Evolutionary conservation across 257 asterid species (phyloP), one percentile per base, ranked within the genome.

Genomic region (Cinchona pubescens): DNA sequence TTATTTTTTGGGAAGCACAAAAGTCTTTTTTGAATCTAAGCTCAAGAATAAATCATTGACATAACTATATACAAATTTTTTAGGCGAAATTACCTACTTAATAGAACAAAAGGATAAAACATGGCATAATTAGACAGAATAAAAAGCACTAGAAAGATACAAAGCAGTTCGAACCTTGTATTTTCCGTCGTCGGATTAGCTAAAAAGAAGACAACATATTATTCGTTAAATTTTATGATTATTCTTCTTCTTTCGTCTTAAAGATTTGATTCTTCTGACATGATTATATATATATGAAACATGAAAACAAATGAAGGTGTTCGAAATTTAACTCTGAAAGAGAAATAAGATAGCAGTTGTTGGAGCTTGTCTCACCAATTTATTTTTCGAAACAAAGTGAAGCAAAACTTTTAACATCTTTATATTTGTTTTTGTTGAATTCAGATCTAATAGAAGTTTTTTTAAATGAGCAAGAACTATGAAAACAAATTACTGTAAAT

Each of bases 121-220:
- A 68, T 16, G 27, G 13, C 5, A 34, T 37, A 64, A 56, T n/a
- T 35, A 73, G 30, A 70, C 37, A 23, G 7, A 29, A 48, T 12
- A 73, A 15, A 70, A 32, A 73, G 63, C 56, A 63, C 13, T 49
- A 32, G 67, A 79, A 82, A 68, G 75, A 74, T 72, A 71, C 78
- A 85, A 87, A 78, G 81, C 72, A 37, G 77, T 73, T 71, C 69
- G 64, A 88, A 84, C 89, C 86, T 90, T 90, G 90, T 83, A 73
- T 71, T 83, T 67, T 90, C 87, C 87, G 89, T 79, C 88, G 74
- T 81, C 74, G 79, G 81, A 79, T 77, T 67, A 73, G 67, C 49
- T 51, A 64, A 77, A 76, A 75, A 76, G 48, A 77, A 37, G 37
- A 64, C 43, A 67, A 69, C 4, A 58, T 70, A 61, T 49, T 77